A percentile compares a stretch with the other conserved stretches of the same genome.
phyloP scores from a whole-genome alignment of 1,284 basidiomycete genomes.

The Austroboletus novae-zelandiae region DNA sequence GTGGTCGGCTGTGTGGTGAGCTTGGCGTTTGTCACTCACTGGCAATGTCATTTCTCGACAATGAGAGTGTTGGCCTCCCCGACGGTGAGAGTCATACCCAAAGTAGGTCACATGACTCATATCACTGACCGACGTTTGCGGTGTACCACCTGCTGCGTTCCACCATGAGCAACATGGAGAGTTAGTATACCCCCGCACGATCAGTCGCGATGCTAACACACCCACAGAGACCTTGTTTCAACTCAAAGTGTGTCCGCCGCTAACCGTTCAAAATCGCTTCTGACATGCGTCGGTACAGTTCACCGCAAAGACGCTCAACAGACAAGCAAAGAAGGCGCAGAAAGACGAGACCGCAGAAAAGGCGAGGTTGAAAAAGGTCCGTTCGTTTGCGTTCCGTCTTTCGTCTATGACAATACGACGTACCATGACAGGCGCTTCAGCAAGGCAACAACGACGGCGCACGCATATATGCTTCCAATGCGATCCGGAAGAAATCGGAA shows the following conservation, averaged over 20 bases:
- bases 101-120: not conserved
- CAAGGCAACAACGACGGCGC: conserved; percentile 98
- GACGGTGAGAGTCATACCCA: not conserved
- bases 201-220: not conserved
- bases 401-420: not conserved
- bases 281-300: conserved; percentile 55
- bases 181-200: conserved; percentile 47
- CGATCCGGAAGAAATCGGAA: conserved; percentile 98
- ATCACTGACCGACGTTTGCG: too few relatives aligned
- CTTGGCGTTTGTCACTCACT: conserved; percentile 2
- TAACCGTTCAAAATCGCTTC: conserved; percentile 6
- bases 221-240: conserved; percentile 88
- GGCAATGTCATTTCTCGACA: not conserved
- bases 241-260: conserved; percentile 63
- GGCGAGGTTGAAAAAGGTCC: conserved; percentile 85
- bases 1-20: conserved; percentile 1
- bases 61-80: not conserved
- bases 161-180: conserved; percentile 85
- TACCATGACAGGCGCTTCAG: conserved; percentile 76
- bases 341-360: conserved; percentile 91
- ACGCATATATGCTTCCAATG: conserved; percentile 98
- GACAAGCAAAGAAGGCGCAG: conserved; percentile 93
- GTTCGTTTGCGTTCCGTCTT: conserved; percentile 11
- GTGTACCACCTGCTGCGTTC: not conserved
- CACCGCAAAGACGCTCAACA: conserved; percentile 88